Percentiles rank a stretch among this genome's conserved stretches.
These are phyloP conservation scores for Crataegus laevigata DNA, from an alignment of 306 rosid species.

Conservation along the genomic window DNA sequence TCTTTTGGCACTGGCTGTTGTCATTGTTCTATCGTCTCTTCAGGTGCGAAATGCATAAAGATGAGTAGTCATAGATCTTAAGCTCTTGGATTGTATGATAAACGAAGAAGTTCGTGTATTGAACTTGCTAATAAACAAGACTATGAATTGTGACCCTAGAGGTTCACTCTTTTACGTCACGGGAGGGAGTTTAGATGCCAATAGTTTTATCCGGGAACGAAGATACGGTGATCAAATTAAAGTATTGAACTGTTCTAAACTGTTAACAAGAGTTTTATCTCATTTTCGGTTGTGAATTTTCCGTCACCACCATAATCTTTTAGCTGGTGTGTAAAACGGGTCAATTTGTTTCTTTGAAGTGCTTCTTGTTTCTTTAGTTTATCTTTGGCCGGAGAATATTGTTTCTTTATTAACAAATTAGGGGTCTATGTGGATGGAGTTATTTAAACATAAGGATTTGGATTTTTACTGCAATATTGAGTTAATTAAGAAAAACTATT, in stretches of 20 bases:
- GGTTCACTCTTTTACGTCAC: neutral
- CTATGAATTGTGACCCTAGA: neutral
- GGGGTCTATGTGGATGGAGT: neutral
- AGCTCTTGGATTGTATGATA: constrained; percentile 8
- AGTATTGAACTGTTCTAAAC: neutral
- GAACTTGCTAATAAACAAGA: neutral
- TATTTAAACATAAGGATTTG: neutral
- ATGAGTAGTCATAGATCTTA: constrained; percentile 30
- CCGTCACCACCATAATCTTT: neutral
- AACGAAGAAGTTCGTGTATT: neutral
- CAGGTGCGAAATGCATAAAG: constrained; percentile 40
- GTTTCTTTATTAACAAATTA: too few species aligned
- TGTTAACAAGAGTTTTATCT: neutral
- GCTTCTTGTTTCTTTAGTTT: neutral
- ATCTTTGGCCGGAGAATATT: neutral
- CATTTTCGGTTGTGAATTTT: neutral
- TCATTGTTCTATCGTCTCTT: constrained; percentile 43
- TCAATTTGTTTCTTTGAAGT: neutral
- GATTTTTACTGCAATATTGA: too few species aligned
- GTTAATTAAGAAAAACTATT: too few species aligned
- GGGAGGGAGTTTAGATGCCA: neutral
- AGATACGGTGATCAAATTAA: neutral
- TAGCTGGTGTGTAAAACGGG: neutral
- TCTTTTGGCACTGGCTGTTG: constrained; percentile 64
- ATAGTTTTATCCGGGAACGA: neutral